Conservation (phyloP, 805 yeast genomes). For the Metschnikowia continentalis region DNA sequence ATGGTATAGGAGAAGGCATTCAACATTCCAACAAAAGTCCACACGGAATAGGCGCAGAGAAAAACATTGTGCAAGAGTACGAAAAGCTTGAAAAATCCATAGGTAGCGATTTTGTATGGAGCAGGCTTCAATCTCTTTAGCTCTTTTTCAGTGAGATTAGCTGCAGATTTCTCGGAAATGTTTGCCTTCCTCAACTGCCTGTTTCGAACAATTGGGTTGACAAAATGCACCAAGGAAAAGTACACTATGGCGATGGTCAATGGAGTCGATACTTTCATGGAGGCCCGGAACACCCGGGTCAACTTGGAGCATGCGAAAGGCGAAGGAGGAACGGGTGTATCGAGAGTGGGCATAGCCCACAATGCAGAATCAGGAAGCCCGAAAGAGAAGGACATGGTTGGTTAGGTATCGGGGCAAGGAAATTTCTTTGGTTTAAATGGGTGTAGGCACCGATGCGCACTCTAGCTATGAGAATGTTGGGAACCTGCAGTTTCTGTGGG, state of each 20-base stretch:
- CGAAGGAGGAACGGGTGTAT: constrained; percentile 29
- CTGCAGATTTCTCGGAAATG: constrained; percentile 14
- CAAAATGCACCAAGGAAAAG: constrained; percentile 52
- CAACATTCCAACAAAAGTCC: constrained; percentile 70
- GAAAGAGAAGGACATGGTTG: constrained; percentile 20
- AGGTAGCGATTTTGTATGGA: constrained; percentile 47
- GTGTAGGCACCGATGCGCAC: constrained; percentile 2
- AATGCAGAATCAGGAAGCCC: constrained; percentile 33
- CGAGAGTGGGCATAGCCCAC: constrained; percentile 29
- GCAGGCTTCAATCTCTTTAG: constrained; percentile 45
- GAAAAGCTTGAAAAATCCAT: constrained; percentile 44
- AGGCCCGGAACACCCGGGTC: constrained; percentile 31
- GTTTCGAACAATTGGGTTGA: constrained; percentile 45
- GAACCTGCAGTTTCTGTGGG: constrained; percentile 1
- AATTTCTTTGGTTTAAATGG: neutral
- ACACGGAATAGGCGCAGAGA: constrained; percentile 61
- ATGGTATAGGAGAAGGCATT: constrained; percentile 43
- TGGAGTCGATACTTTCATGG: constrained; percentile 52
- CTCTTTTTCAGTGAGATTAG: constrained; percentile 18
- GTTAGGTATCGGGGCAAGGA: neutral
- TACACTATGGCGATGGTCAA: constrained; percentile 54
- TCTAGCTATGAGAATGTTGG: constrained; percentile 2
- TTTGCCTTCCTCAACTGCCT: constrained; percentile 40
- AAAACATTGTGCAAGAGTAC: constrained; percentile 59
- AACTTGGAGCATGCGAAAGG: constrained; percentile 32